phyloP scores from a whole-genome alignment of 1,284 basidiomycete genomes.

The Jaminaea rosea region DNA sequence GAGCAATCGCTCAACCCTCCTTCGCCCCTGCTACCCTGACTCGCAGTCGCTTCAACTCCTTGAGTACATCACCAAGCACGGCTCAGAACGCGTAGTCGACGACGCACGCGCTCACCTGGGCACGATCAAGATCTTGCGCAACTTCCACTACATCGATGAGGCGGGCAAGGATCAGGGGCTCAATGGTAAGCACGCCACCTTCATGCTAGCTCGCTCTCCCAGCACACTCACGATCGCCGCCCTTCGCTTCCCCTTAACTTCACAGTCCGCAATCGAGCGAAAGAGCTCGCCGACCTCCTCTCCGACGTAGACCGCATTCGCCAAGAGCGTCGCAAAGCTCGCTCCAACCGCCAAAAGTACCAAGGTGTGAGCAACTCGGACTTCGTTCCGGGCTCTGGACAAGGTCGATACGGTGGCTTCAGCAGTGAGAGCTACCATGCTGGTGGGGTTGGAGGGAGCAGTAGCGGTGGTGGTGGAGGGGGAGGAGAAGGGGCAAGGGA shows the following conservation, averaged over 20 bases:
- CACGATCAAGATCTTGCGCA: constrained; percentile 93
- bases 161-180: constrained; percentile 99
- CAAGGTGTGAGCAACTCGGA: constrained; percentile 74
- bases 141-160: constrained; percentile 97
- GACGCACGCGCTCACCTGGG: constrained; percentile 89
- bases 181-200: constrained; percentile 60
- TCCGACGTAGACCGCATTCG: constrained; percentile 86
- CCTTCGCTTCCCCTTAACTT: neutral
- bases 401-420: constrained; percentile 69
- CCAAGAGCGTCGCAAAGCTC: constrained; percentile 80
- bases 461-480: constrained; percentile 50
- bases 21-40: neutral
- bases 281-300: constrained; percentile 80
- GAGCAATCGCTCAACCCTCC: too few species aligned
- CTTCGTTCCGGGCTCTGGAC: constrained; percentile 55
- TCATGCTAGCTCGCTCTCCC: too few species aligned
- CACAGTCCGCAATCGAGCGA: constrained; percentile 82
- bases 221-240: neutral
- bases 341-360: constrained; percentile 86
- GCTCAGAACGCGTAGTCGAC: constrained; percentile 95
- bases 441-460: constrained; percentile 33
- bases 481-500: constrained; percentile 51
- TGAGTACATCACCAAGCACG: constrained; percentile 93
- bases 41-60: constrained; percentile 76
- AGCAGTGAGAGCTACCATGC: constrained; percentile 59